phyloP scores from a whole-genome alignment of 1,284 basidiomycete species.

The Marasmius oreades region DNA sequence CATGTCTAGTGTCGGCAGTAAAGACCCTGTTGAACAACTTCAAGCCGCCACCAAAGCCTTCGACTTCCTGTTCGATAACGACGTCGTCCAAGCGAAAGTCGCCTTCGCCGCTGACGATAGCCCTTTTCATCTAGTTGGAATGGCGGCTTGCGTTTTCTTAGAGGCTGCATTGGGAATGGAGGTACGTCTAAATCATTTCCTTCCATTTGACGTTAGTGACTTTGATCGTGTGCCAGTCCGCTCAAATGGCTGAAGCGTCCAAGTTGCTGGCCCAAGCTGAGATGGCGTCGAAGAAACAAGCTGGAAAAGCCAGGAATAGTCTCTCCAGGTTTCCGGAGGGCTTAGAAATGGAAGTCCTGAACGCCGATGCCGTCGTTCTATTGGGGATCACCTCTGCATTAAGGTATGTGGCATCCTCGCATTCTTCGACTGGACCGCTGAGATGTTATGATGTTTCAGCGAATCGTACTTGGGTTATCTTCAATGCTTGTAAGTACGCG shows the following conservation, averaged over 20 bases:
- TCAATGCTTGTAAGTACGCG: slow-evolving; percentile 56
- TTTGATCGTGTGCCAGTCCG: slow-evolving; percentile 31
- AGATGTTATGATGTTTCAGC: slow-evolving; percentile 29
- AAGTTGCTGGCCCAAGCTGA: slow-evolving; percentile 54
- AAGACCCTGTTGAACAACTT: slow-evolving; percentile 28
- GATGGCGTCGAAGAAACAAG: slow-evolving; percentile 53
- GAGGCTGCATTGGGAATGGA: slow-evolving; percentile 81
- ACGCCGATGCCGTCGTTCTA: slow-evolving; percentile 67
- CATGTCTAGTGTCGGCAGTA: slow-evolving; percentile 25
- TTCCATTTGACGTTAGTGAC: slow-evolving; percentile 8
- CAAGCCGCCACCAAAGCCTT: slow-evolving; percentile 57
- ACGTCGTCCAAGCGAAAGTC: slow-evolving; percentile 49
- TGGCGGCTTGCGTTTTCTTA: slow-evolving; percentile 70
- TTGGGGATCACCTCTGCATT: slow-evolving; percentile 67
- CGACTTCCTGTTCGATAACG: slow-evolving; percentile 64
- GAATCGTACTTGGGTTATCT: slow-evolving; percentile 78
- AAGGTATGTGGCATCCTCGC: slow-evolving; percentile 36
- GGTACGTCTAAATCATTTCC: slow-evolving; percentile 32
- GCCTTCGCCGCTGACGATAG: slow-evolving; percentile 50
- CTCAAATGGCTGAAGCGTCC: slow-evolving; percentile 55
- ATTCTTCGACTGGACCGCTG: not conserved
- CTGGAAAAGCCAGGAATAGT: slow-evolving; percentile 40
- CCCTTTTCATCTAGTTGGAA: slow-evolving; percentile 67
- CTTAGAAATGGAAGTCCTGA: slow-evolving; percentile 69
- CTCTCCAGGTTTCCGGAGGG: slow-evolving; percentile 53